Base-by-base conservation (phyloP, 2,329 filamentous ascomycete genomes). In the Penicillium occitanis region DNA sequence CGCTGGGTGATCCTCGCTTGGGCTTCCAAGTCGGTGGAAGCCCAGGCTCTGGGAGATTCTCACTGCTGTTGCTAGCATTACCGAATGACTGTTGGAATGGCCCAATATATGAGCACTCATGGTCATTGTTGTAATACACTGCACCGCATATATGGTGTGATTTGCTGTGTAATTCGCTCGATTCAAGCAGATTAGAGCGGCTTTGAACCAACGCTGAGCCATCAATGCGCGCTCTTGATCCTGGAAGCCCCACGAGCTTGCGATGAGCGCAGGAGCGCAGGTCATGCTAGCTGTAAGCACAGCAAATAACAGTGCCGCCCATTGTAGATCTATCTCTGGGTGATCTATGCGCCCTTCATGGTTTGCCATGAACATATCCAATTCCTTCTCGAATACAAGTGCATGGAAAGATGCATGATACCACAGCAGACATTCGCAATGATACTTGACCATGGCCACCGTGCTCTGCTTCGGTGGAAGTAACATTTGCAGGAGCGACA, bases 91-190 rank as follows among this genome's bases (percentile, higher is more conserved):
- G 68, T 82, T 83, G 6, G 81, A 81, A 28, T 79, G 80, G 1
- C 83, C 83, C 0, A 84, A 75, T 17, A 83, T 72, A 70, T 85
- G 83, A 8, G 82, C 82, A 8, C 80, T 80, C 2, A 82, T 80
- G n/a, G 83, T 83, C 35, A 83, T 72, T 1, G 79, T 81, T 10
- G 80, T 73, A 46, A 85, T 82, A 3, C 82, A 78, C 69, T 84
- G 79, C 3, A 84, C 75, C 0, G 80, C 77, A 55, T 79, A 76
- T 1, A 82, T 74, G 13, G 78, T 79, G 67, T 81, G 78, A 50
- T 74, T 72, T 44, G 78, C 78, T 61, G 80, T 82, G 67, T 80
- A 85, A 59, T 82, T 79, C 2, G 80, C 82, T 4, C 79, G 72
- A 44, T 83, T 80, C 1, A 85, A 72, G 68, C 80, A 83, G 0